Evolutionary conservation across 2,329 filamentous ascomycete genomes (phyloP).

Genomic region (Diaporthe velutina): DNA sequence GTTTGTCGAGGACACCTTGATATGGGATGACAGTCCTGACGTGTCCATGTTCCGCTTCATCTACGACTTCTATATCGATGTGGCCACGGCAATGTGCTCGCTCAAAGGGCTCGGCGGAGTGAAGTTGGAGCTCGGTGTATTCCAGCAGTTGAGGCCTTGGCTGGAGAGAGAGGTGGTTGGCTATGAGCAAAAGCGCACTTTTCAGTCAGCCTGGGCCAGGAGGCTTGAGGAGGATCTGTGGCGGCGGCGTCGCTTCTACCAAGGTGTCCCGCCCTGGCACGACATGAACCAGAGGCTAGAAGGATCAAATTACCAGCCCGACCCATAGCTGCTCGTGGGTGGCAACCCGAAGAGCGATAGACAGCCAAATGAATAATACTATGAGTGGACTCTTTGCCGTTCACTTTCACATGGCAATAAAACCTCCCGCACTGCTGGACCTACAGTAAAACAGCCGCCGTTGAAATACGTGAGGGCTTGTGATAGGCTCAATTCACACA

Average conservation of each 20-base stretch:
- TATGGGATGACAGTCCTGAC: not conserved
- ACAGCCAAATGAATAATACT: no score
- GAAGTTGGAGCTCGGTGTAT: not conserved
- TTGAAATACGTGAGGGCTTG: no score
- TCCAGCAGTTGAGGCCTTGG: slow-evolving; percentile 4
- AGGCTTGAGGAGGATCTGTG: not conserved
- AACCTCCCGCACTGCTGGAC: no score
- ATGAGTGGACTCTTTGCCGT: no score
- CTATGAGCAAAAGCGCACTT: not conserved
- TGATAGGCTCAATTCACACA: no score
- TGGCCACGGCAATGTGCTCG: slow-evolving; percentile 12
- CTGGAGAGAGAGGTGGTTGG: slow-evolving; percentile 27
- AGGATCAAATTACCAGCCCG: slow-evolving; percentile 23
- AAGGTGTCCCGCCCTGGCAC: slow-evolving; percentile 6
- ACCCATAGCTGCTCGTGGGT: not conserved
- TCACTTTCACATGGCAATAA: no score
- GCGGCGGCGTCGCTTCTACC: not conserved
- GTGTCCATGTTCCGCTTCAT: not conserved
- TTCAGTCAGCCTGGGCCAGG: not conserved
- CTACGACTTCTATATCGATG: slow-evolving; percentile 20
- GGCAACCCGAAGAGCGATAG: not conserved
- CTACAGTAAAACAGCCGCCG: no score
- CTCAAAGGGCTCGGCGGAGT: not conserved
- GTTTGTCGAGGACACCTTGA: not conserved
- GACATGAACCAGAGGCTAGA: slow-evolving; percentile 20